These are phyloP conservation scores for Closterium sp. DNA, from an alignment of 139 green algal species.

Conservation along the genomic window DNA sequence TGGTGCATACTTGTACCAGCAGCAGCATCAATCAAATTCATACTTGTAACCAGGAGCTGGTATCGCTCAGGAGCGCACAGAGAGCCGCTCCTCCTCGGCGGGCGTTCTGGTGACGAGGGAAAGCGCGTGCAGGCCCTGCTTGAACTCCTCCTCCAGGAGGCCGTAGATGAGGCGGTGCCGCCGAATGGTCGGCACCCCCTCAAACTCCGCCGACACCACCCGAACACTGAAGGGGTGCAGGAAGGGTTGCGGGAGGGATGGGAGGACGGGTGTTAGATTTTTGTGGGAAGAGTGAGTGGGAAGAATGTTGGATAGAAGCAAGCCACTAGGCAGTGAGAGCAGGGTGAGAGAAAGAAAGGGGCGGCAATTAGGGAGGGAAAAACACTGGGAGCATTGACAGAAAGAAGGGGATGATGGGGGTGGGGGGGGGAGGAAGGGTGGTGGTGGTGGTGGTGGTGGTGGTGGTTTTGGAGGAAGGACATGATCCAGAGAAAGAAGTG, in stretches of 20 bases:
- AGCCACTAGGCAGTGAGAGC: not conserved
- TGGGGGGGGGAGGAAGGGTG: not conserved
- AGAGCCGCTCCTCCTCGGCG: not conserved
- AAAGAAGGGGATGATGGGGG: too few species aligned
- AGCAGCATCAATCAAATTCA: too few species aligned
- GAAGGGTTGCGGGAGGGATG: not conserved
- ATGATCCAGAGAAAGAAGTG: not conserved
- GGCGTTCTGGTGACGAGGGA: constrained; percentile 46
- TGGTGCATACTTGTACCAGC: too few species aligned
- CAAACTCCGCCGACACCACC: constrained; percentile 51
- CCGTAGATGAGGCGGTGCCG: constrained; percentile 52
- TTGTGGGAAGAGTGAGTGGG: not conserved
- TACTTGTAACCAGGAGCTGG: too few species aligned
- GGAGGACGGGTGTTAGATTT: not conserved
- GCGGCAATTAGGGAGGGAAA: not conserved
- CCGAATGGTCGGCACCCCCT: constrained; percentile 45
- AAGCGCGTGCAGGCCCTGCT: constrained; percentile 43
- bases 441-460: too few species aligned
- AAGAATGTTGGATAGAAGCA: not conserved
- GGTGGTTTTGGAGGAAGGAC: too few species aligned
- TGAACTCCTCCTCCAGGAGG: constrained; percentile 51
- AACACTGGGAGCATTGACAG: not conserved
- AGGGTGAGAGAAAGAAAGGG: not conserved
- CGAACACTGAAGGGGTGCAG: constrained; percentile 41
- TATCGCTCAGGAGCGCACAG: not conserved